These are phyloP conservation scores for Parachaetomium inaequale DNA, from an alignment of 495 filamentous ascomycete genomes.

Conservation along the genomic window DNA sequence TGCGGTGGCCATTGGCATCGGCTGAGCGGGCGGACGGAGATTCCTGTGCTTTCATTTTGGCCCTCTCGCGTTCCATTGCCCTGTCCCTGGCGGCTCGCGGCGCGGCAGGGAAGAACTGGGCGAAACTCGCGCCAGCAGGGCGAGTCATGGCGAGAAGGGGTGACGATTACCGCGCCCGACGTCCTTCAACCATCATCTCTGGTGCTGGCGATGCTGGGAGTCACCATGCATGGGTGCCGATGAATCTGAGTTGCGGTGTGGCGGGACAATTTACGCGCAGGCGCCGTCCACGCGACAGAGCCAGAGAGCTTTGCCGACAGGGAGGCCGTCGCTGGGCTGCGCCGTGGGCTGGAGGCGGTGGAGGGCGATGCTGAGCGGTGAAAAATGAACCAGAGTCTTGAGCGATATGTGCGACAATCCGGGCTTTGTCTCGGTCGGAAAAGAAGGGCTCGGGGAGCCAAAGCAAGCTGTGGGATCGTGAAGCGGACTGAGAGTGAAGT, in stretches of 20 bases:
- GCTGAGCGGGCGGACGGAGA: slow-evolving; percentile 28
- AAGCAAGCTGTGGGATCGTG: slow-evolving; percentile 15
- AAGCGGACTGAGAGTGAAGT: slow-evolving; percentile 23
- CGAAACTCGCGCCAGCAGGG: slow-evolving; percentile 73
- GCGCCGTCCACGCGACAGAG: slow-evolving; percentile 27
- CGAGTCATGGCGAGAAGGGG: slow-evolving; percentile 65
- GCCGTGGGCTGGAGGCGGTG: slow-evolving; percentile 8
- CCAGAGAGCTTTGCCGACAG: slow-evolving; percentile 26
- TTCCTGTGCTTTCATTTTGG: slow-evolving; percentile 33
- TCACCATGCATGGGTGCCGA: slow-evolving; percentile 43
- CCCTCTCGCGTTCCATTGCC: slow-evolving; percentile 52
- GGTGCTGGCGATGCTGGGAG: slow-evolving; percentile 33
- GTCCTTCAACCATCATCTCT: slow-evolving; percentile 55
- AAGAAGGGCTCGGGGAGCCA: slow-evolving; percentile 2
- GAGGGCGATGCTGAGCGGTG: background rate
- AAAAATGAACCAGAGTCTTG: slow-evolving; percentile 6
- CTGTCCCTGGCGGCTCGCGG: slow-evolving; percentile 58
- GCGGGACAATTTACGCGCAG: slow-evolving; percentile 28
- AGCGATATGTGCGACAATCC: background rate
- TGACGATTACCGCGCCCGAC: slow-evolving; percentile 46
- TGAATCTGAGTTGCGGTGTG: slow-evolving; percentile 15
- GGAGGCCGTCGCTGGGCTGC: slow-evolving; percentile 18
- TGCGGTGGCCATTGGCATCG: slow-evolving; percentile 25
- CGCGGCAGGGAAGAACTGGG: slow-evolving; percentile 86
- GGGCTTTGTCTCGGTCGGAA: slow-evolving; percentile 11